These are phyloP conservation scores for Hygrocybe coccinea DNA, from an alignment of 768 basidiomycete species.

Conservation along the genomic window DNA sequence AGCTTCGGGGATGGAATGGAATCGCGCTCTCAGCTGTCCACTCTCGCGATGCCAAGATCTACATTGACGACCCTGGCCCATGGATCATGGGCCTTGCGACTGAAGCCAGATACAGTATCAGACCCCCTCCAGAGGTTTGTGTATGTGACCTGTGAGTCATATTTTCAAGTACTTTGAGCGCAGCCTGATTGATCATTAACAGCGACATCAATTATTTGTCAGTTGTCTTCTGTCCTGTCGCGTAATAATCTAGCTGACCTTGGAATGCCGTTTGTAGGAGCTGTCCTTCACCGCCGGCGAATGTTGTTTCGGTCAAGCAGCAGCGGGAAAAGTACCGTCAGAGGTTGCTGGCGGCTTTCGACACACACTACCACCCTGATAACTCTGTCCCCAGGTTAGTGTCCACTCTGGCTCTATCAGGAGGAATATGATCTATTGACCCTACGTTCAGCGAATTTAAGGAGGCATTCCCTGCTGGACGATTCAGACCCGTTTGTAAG, in stretches of 20 bases:
- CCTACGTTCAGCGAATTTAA: constrained; percentile 73
- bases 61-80: constrained; percentile 93
- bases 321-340: constrained; percentile 78
- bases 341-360: constrained; percentile 70
- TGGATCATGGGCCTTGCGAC: constrained; percentile 92
- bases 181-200: constrained; percentile 1
- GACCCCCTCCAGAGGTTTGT: constrained; percentile 76
- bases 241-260: neutral
- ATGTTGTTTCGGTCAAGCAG: constrained; percentile 69
- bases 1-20: constrained; percentile 89
- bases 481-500: constrained; percentile 87
- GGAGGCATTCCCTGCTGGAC: constrained; percentile 88
- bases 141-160: constrained; percentile 74
- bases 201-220: constrained; percentile 81
- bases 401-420: neutral
- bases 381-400: constrained; percentile 69
- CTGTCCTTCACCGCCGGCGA: constrained; percentile 74
- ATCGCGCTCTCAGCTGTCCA: constrained; percentile 79
- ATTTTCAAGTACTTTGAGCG: neutral
- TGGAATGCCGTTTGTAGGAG: constrained; percentile 39
- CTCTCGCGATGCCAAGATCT: constrained; percentile 85
- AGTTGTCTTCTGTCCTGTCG: constrained; percentile 22
- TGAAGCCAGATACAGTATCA: constrained; percentile 74
- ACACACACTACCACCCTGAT: constrained; percentile 85
- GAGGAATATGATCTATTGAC: constrained; percentile 5